These are phyloP conservation scores for Niveomyces coronatus DNA, from an alignment of 2,329 filamentous ascomycete species.

Conservation along the genomic window DNA sequence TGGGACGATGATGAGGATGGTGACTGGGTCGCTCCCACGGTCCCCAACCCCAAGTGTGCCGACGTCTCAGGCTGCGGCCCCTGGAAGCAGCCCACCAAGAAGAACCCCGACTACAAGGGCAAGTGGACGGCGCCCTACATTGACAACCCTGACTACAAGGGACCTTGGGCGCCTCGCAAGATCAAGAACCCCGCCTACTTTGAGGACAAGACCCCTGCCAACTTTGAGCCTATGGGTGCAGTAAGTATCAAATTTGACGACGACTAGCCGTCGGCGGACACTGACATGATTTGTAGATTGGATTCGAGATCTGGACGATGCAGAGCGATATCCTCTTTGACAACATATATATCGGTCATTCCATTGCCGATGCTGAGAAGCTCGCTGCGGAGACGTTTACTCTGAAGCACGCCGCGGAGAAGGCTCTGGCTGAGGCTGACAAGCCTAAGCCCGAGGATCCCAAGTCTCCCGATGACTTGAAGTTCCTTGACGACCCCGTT, in stretches of 20 bases:
- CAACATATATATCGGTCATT: slow-evolving; percentile 99
- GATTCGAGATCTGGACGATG: slow-evolving; percentile 99
- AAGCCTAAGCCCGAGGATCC: slow-evolving; percentile 63
- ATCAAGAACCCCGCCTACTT: slow-evolving; percentile 94
- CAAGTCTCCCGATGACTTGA: slow-evolving; percentile 65
- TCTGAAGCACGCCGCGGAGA: slow-evolving; percentile 76
- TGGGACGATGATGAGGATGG: slow-evolving; percentile 99
- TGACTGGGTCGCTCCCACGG: slow-evolving; percentile 84
- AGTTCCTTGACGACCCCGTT: slow-evolving; percentile 86
- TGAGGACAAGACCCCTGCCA: slow-evolving; percentile 92
- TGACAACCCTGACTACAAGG: slow-evolving; percentile 98
- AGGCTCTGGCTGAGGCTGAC: slow-evolving; percentile 64
- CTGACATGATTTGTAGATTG: slow-evolving; percentile 51
- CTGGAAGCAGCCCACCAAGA: slow-evolving; percentile 85
- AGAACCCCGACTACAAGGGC: slow-evolving; percentile 97
- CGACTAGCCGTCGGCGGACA: background rate
- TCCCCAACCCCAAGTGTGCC: slow-evolving; percentile 92
- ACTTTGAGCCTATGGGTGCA: slow-evolving; percentile 97
- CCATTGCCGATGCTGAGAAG: slow-evolving; percentile 80
- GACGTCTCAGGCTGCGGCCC: slow-evolving; percentile 89
- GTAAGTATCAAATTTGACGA: slow-evolving; percentile 49
- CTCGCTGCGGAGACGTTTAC: slow-evolving; percentile 84
- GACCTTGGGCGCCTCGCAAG: slow-evolving; percentile 86
- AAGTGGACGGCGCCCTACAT: slow-evolving; percentile 91
- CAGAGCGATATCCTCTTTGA: slow-evolving; percentile 97